A percentile compares a stretch with the other conserved stretches of the same genome.
Conservation (phyloP, 2,329 filamentous ascomycete species). For the Pseudogymnoascus sp. region DNA sequence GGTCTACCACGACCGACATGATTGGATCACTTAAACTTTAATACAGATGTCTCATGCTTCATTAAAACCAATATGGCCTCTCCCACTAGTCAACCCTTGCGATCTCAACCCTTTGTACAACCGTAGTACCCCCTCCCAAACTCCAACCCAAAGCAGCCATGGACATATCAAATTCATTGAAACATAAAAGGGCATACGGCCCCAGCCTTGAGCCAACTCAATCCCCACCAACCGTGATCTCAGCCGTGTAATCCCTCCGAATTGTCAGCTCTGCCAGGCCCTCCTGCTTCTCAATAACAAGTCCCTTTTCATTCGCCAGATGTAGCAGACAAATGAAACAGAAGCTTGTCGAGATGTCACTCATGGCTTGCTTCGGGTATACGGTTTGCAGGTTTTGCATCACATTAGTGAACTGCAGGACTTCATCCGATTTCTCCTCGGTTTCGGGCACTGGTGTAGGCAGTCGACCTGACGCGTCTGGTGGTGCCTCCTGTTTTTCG, state of each 20-base stretch:
- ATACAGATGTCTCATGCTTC: conserved; percentile 3
- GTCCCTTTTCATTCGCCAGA: conserved; percentile 67
- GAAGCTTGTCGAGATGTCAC: conserved; percentile 85
- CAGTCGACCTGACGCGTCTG: conserved; percentile 22
- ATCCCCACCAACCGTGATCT: conserved; percentile 35
- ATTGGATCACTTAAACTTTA: conserved; percentile 2
- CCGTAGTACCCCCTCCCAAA: neutral
- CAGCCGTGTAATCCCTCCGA: conserved; percentile 52
- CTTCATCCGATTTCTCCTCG: conserved; percentile 37
- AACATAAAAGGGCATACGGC: neutral
- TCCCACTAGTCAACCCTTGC: neutral
- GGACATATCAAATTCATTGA: neutral
- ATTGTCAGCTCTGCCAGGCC: conserved; percentile 53
- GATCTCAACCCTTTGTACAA: neutral
- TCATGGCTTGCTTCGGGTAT: conserved; percentile 78
- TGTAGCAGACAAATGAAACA: conserved; percentile 83
- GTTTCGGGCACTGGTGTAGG: conserved; percentile 32
- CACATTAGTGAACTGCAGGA: conserved; percentile 78
- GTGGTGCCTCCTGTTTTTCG: conserved; percentile 16
- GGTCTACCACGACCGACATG: neutral
- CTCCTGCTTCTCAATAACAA: conserved; percentile 46
- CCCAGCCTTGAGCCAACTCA: neutral
- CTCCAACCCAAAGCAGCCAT: neutral
- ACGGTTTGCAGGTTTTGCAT: conserved; percentile 83
- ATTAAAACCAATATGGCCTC: neutral